Evolutionary conservation across 1,284 basidiomycete species (phyloP), one percentile per base, ranked within the genome.

Genomic region (Sporisorium graminicola): DNA sequence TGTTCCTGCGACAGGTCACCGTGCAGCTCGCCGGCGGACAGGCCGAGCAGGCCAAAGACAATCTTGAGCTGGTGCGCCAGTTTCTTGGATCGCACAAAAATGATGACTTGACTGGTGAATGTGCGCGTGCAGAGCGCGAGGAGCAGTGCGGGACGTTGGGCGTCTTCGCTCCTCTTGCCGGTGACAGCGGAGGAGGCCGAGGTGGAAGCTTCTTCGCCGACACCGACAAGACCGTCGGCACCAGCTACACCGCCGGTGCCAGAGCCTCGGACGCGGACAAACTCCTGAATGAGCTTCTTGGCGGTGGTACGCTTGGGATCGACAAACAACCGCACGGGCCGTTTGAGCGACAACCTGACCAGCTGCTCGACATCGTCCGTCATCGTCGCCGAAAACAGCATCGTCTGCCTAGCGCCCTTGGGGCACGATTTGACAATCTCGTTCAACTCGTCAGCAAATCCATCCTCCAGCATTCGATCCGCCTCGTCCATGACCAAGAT

Each of bases 401-500:
- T 92, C 4, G 82, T 83, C 46, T 81, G 82, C 44, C 78, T 79
- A 0, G 59, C 90, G 5, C 74, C 78, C 76, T 58, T 80, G 3
- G 97, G 96, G 74, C 98, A 89, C 65, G 92, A 90, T 86, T 98
- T 96, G 59, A 99, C 88, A 79, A 99, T 99, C 86, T 94, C 97
- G 50, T 93, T 94, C 52, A 99, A 87, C 85, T 97, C 95, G n/a
- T 90, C 90, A 86, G 98, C 96, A 86, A 98, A 99, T 13, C 97
- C 97, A 24, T 98, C 90, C 83, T 97, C 92, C 65, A 99, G 94
- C 96, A 99, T 98, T 52, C 95, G 90, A 86, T 99, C 96, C 18
- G 97, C 97, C 88, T 99, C 96, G 86, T 99, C 97, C 94, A 99
- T 96, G 78, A 99, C 95, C 57, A 99, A 91, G 84, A 98, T 99